Evolutionary conservation across 164 flowering plant species (phyloP).

Genomic region (Chloranthus sessilifolius): DNA sequence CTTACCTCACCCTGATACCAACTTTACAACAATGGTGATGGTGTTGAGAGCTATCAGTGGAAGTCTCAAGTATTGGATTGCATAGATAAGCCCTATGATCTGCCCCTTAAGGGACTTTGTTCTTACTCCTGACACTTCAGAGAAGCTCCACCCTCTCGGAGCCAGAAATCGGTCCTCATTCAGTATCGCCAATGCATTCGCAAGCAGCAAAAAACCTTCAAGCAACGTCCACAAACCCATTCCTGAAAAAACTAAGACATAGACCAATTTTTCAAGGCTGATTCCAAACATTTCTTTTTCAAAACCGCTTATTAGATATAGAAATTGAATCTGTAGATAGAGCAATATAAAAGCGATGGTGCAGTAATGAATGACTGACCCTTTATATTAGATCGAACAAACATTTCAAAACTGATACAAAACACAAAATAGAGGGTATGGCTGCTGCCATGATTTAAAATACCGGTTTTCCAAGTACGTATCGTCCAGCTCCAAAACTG

Average conservation of each 20-base stretch:
- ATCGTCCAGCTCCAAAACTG: no score
- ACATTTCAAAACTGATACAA: no score
- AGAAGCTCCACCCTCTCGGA: constrained; percentile 71
- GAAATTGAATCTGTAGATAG: no score
- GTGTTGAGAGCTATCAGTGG: constrained; percentile 53
- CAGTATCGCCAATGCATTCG: constrained; percentile 69
- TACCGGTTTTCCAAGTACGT: no score
- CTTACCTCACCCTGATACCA: constrained; percentile 63
- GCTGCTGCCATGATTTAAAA: no score
- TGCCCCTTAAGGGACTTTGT: constrained; percentile 56
- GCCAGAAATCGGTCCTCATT: constrained; percentile 79
- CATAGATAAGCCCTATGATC: constrained; percentile 74
- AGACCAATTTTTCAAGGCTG: no score
- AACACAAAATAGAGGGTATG: no score
- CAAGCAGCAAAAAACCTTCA: constrained; percentile 65
- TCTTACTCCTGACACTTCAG: constrained; percentile 37
- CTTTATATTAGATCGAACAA: no score
- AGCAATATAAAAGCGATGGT: no score
- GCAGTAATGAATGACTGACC: no score
- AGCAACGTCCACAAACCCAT: constrained; percentile 78
- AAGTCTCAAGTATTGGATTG: constrained; percentile 57
- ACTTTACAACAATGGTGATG: constrained; percentile 45
- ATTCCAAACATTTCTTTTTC: no score
- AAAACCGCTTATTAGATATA: no score
- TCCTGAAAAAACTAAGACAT: constrained; percentile 5